These are phyloP conservation scores for Nicotiana tabacum DNA, from an alignment of 257 asterid genomes.

Conservation along the genomic window DNA sequence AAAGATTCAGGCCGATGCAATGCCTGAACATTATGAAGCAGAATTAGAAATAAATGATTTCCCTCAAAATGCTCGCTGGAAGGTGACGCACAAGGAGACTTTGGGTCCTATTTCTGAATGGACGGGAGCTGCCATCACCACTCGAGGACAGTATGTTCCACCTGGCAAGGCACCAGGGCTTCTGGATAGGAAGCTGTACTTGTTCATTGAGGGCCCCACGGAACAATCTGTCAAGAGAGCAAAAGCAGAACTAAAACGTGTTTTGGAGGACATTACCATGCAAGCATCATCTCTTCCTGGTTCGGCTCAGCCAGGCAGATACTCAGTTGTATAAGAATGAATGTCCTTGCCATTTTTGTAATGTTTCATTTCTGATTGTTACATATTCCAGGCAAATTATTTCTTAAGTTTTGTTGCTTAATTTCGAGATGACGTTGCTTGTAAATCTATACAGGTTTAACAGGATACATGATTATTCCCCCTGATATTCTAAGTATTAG, in stretches of 20 bases:
- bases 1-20: conserved; percentile 74
- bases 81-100: conserved; percentile 92
- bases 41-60: conserved; percentile 88
- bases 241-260: conserved; percentile 79
- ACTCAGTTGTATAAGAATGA: conserved; percentile 51
- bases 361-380: neutral
- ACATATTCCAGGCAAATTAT: neutral
- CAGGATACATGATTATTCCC: conserved; percentile 3
- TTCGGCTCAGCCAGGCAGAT: conserved; percentile 83
- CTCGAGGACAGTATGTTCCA: conserved; percentile 74
- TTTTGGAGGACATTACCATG: conserved; percentile 81
- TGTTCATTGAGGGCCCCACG: conserved; percentile 91
- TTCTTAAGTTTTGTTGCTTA: neutral
- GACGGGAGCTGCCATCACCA: conserved; percentile 96
- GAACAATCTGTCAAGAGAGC: conserved; percentile 92
- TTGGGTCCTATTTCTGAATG: conserved; percentile 89
- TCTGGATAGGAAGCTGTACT: conserved; percentile 79
- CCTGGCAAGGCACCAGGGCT: conserved; percentile 67
- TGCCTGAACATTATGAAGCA: conserved; percentile 86
- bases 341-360: neutral
- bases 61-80: conserved; percentile 96
- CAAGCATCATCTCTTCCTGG: conserved; percentile 86
- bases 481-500: neutral
- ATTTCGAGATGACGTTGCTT: conserved; percentile 6
- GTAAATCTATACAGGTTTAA: conserved; percentile 13